Evolutionary conservation across 169 alveolate species (phyloP).

Genomic region (Babesia gibsoni): DNA sequence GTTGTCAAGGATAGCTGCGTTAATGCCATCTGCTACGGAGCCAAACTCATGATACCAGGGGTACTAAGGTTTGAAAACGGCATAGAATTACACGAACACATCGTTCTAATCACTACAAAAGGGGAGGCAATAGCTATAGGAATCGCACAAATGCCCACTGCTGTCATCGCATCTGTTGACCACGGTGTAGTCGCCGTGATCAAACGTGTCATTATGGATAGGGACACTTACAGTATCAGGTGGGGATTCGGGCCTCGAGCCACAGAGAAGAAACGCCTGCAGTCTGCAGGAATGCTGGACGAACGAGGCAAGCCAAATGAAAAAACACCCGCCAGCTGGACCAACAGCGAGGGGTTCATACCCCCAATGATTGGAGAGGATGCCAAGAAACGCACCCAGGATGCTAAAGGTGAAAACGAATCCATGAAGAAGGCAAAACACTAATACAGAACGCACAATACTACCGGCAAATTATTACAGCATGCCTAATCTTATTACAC

Average conservation of each 20-base stretch:
- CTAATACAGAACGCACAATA: background rate
- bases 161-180: constrained; percentile 98
- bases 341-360: constrained; percentile 80
- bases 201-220: constrained; percentile 99
- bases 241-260: constrained; percentile 99
- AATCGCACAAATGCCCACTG: constrained; percentile 99
- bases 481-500: constrained; percentile 45
- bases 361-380: constrained; percentile 79
- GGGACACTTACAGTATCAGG: constrained; percentile 98
- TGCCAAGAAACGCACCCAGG: constrained; percentile 54
- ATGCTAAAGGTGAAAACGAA: constrained; percentile 12
- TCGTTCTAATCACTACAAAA: constrained; percentile 98
- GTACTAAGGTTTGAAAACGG: constrained; percentile 96
- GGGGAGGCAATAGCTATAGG: constrained; percentile 99
- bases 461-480: too few species aligned
- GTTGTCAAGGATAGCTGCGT: constrained; percentile 99
- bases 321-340: constrained; percentile 93
- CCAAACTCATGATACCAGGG: constrained; percentile 98
- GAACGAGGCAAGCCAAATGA: constrained; percentile 93
- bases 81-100: constrained; percentile 94
- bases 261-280: constrained; percentile 94
- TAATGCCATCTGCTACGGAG: constrained; percentile 99
- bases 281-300: constrained; percentile 93
- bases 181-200: constrained; percentile 98
- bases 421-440: background rate